Base-by-base conservation (phyloP, 2,329 filamentous ascomycete genomes). In the Fusarium sp. region DNA sequence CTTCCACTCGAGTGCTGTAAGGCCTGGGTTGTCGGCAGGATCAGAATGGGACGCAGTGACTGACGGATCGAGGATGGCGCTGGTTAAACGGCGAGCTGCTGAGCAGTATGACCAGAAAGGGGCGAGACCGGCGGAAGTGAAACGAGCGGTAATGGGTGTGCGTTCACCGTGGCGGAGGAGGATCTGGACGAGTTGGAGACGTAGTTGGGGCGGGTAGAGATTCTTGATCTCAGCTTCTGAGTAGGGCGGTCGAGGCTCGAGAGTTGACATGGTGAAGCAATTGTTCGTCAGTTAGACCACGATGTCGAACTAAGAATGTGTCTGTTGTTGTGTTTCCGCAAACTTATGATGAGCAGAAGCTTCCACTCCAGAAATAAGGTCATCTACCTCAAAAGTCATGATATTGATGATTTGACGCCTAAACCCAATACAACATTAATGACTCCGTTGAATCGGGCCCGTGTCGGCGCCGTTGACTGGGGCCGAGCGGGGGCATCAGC, bases 71-170 rank as follows among this genome's bases (percentile, higher is more conserved):
- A 87, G 81, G 32, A 88, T 78, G 65, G 79, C 81, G 30, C 81
- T 80, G 63, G 80, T 87, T 76, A 98, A 86, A 69, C 90, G 89
- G 61, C 88, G 87, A 22, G 92, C 92, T 56, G 90, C 88, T 68
- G 87, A 87, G 81, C 96, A 99, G 80, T 97, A 98, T 3, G 96
- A 93, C 96, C 96, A 99, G 79, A 89, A 90, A 49, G 85, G 76
- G 43, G 81, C 77, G n/a, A 91, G 83, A 13, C 88, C 89, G 47
- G 87, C 87, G 81, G 95, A 96, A 75, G 92, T 87, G 78, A 99
- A 97, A 39, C 96, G 91, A n/a, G 92, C 86, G 59, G 89, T 92
- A 28, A 98, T 92, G 28, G 95, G 95, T 9, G 91, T 95, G 59
- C 95, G 90, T 82, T 90, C 88, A 80, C 92, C 92, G 80, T 94